These are phyloP conservation scores for Saccharomyces pastorianus DNA, from an alignment of 1,139 yeast genomes.

Conservation along the genomic window DNA sequence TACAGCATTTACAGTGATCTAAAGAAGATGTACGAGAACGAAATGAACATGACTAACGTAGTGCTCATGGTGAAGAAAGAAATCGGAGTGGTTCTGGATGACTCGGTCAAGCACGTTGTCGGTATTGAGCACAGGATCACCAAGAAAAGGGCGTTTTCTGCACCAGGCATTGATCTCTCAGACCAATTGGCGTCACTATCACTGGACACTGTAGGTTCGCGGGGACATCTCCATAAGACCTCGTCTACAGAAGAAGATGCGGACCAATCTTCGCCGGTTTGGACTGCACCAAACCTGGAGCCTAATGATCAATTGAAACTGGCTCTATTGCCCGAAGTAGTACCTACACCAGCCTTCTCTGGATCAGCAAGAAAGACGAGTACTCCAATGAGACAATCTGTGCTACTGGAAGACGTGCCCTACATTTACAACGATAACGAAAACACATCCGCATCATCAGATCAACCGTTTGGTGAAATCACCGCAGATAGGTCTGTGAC, in stretches of 20 bases:
- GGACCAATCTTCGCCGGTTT: slow-evolving; percentile 25
- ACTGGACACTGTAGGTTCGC: slow-evolving; percentile 3
- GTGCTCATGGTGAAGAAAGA: slow-evolving; percentile 30
- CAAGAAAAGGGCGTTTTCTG: slow-evolving; percentile 26
- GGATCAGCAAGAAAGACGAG: slow-evolving; percentile 2
- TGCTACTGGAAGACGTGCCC: neutral
- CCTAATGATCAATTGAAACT: slow-evolving; percentile 34
- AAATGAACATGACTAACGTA: slow-evolving; percentile 34
- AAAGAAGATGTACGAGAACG: slow-evolving; percentile 31
- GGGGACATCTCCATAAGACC: too few species aligned
- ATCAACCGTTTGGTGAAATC: slow-evolving; percentile 7
- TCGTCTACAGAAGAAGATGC: slow-evolving; percentile 7
- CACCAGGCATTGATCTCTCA: slow-evolving; percentile 12
- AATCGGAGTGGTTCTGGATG: slow-evolving; percentile 26
- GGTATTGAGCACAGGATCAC: slow-evolving; percentile 8
- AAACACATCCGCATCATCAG: neutral
- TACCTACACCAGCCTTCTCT: slow-evolving; percentile 10
- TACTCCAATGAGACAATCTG: neutral
- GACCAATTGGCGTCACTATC: slow-evolving; percentile 6
- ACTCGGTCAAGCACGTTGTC: slow-evolving; percentile 8
- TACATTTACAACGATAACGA: neutral
- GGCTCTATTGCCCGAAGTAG: slow-evolving; percentile 16
- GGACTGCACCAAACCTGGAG: slow-evolving; percentile 35
- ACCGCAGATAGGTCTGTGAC: slow-evolving; percentile 17
- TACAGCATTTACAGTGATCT: slow-evolving; percentile 32